Conservation (phyloP, 768 basidiomycete species). For the Postia placenta region DNA sequence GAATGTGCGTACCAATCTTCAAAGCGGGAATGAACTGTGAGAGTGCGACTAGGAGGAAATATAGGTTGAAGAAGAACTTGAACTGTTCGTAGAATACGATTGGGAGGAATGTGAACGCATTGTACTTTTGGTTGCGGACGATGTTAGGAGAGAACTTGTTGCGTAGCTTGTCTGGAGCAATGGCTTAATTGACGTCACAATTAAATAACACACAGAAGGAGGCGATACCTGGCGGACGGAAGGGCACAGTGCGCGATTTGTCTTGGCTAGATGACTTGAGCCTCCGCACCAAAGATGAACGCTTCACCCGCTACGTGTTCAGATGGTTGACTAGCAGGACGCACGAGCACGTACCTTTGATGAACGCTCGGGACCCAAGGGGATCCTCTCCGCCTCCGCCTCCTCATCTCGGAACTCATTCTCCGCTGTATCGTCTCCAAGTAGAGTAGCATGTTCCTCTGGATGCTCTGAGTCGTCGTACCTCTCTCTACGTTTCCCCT, state of each 20-base stretch:
- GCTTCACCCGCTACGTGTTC: conserved; percentile 13
- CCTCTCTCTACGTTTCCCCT: conserved; percentile 42
- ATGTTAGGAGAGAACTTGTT: conserved; percentile 78
- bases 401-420: conserved; percentile 33
- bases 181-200: background rate
- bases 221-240: conserved; percentile 67
- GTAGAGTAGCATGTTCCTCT: conserved; percentile 53
- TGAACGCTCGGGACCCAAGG: conserved; percentile 10
- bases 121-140: conserved; percentile 98
- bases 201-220: no score
- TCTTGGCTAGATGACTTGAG: conserved; percentile 40
- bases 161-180: conserved; percentile 62
- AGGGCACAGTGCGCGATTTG: conserved; percentile 72
- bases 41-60: conserved; percentile 94
- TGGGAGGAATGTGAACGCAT: conserved; percentile 92
- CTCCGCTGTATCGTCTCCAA: conserved; percentile 31
- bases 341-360: conserved; percentile 19
- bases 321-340: background rate
- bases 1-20: conserved; percentile 81
- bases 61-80: conserved; percentile 99
- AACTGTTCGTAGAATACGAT: conserved; percentile 98
- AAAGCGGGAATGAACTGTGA: conserved; percentile 95
- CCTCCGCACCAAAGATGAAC: conserved; percentile 22
- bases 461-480: conserved; percentile 63
- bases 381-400: conserved; percentile 22